Evolutionary conservation across 768 basidiomycete genomes (phyloP).

Genomic region (Mrakia gelida): DNA sequence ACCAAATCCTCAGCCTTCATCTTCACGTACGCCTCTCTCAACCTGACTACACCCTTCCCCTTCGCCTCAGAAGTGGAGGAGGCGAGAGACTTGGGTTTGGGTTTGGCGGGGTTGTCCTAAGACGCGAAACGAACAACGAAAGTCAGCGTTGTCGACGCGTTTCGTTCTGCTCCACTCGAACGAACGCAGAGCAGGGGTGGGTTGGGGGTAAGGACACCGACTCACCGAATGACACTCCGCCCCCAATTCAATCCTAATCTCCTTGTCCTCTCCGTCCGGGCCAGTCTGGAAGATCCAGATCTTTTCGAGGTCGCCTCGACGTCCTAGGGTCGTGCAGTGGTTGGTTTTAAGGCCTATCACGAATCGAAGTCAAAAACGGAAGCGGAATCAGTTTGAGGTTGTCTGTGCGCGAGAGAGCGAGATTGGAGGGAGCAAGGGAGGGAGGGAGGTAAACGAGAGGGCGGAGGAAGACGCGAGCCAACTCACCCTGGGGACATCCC

Average conservation of each 20-base stretch:
- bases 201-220: no score
- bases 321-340: constrained; percentile 12
- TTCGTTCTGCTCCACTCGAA: no score
- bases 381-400: not conserved
- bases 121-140: not conserved
- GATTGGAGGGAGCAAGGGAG: no score
- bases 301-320: constrained; percentile 15
- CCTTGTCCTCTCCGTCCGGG: not conserved
- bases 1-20: not conserved
- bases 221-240: constrained; percentile 10
- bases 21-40: not conserved
- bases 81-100: not conserved
- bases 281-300: constrained; percentile 3
- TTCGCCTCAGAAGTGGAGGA: not conserved
- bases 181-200: no score
- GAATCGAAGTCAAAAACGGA: not conserved
- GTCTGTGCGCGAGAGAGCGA: no score
- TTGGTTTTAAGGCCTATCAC: not conserved
- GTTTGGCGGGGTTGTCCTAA: constrained; percentile 16
- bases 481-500: constrained; percentile 14
- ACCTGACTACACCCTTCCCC: not conserved
- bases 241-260: constrained; percentile 3
- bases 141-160: not conserved
- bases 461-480: not conserved
- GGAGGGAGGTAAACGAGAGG: not conserved